These are phyloP conservation scores for Chamaecrista fasciculata DNA, from an alignment of 306 rosid species.

Conservation along the genomic window DNA sequence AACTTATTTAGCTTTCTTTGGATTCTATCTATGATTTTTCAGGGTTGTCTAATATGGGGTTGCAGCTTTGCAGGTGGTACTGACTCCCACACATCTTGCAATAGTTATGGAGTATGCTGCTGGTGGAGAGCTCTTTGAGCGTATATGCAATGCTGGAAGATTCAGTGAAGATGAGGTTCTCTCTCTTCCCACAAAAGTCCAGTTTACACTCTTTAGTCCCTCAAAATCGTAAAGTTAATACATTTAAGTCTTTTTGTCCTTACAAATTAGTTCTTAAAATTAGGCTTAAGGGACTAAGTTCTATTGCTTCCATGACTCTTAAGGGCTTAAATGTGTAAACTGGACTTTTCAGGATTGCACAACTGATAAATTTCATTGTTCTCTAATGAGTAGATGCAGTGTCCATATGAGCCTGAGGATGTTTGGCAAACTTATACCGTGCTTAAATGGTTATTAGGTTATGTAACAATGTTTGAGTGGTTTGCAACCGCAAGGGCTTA, in stretches of 20 bases:
- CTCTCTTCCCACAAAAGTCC: no score
- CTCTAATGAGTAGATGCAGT: slow-evolving; percentile 19
- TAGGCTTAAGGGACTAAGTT: no score
- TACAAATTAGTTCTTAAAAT: no score
- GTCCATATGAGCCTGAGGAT: neutral
- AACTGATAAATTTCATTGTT: slow-evolving; percentile 9
- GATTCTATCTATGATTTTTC: neutral
- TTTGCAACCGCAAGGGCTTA: neutral
- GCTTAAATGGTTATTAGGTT: neutral
- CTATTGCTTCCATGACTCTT: no score
- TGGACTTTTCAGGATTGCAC: no score
- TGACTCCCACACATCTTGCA: slow-evolving; percentile 85
- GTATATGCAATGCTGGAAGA: slow-evolving; percentile 77
- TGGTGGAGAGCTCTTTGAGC: slow-evolving; percentile 83
- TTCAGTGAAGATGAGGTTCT: slow-evolving; percentile 86
- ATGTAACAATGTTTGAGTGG: neutral
- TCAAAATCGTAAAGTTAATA: no score
- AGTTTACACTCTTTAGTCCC: no score
- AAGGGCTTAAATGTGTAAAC: no score
- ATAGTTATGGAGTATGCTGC: slow-evolving; percentile 94
- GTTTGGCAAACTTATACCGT: slow-evolving; percentile 2
- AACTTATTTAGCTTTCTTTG: neutral
- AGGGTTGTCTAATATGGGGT: slow-evolving; percentile 24
- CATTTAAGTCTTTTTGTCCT: no score
- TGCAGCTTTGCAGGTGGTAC: slow-evolving; percentile 60